These are phyloP conservation scores for Cutaneotrichosporon dermatis DNA, from an alignment of 1,284 basidiomycete genomes.

Conservation along the genomic window DNA sequence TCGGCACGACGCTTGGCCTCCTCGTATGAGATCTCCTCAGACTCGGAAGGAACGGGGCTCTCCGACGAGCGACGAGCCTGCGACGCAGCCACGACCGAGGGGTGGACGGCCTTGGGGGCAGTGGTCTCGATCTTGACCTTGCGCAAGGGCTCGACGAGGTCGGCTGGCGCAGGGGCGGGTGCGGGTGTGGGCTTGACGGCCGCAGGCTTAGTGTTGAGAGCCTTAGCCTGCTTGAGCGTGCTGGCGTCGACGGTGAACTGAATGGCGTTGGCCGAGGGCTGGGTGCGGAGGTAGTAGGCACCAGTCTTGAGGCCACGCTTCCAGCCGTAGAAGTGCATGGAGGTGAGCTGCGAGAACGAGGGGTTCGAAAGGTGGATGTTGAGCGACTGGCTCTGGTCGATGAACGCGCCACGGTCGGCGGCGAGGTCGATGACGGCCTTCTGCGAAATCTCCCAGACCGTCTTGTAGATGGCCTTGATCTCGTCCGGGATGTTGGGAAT, in stretches of 20 bases:
- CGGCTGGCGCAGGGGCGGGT: background rate
- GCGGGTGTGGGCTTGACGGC: constrained; percentile 42
- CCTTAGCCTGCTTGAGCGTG: constrained; percentile 57
- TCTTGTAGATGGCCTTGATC: constrained; percentile 66
- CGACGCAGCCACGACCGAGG: constrained; percentile 24
- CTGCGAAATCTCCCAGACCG: constrained; percentile 91
- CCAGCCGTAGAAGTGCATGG: constrained; percentile 99
- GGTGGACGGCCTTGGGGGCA: constrained; percentile 26
- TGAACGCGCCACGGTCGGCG: constrained; percentile 96
- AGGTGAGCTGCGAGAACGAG: constrained; percentile 88
- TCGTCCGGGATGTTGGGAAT: constrained; percentile 80
- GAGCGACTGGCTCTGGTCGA: constrained; percentile 82
- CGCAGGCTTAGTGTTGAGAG: constrained; percentile 5
- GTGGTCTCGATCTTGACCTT: constrained; percentile 42
- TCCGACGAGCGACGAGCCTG: constrained; percentile 19
- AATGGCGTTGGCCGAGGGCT: constrained; percentile 90
- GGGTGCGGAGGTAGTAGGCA: constrained; percentile 89
- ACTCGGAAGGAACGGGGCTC: constrained; percentile 37
- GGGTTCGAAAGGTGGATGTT: constrained; percentile 93
- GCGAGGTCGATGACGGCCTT: constrained; percentile 98
- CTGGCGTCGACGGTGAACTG: constrained; percentile 94
- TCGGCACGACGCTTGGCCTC: constrained; percentile 50
- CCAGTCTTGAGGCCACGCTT: constrained; percentile 99
- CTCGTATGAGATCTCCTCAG: constrained; percentile 50
- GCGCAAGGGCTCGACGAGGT: constrained; percentile 37